Evolutionary conservation across 2,329 filamentous ascomycete genomes (phyloP).

Genomic region (Daldinia sp.): DNA sequence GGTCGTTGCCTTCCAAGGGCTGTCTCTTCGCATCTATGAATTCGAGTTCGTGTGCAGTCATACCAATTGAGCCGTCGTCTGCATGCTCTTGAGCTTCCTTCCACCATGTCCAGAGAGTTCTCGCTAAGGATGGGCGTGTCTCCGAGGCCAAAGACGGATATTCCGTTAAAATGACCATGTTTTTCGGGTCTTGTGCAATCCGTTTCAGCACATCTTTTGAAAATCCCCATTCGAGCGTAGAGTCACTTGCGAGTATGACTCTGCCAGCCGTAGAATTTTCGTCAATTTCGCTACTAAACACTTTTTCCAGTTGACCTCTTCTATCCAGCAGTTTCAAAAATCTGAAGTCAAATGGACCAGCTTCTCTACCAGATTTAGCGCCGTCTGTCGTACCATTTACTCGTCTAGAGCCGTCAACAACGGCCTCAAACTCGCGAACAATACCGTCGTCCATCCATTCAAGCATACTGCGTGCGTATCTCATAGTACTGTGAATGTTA

Average conservation of each 20-base stretch:
- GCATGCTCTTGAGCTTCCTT: slow-evolving; percentile 66
- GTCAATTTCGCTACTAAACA: slow-evolving; percentile 60
- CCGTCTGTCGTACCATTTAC: slow-evolving; percentile 56
- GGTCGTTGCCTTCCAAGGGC: slow-evolving; percentile 77
- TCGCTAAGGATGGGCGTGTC: slow-evolving; percentile 67
- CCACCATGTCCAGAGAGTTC: slow-evolving; percentile 83
- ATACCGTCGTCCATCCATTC: slow-evolving; percentile 99
- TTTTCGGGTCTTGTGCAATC: slow-evolving; percentile 79
- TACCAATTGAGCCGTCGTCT: slow-evolving; percentile 55
- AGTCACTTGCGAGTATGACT: slow-evolving; percentile 91
- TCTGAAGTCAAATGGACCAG: slow-evolving; percentile 88
- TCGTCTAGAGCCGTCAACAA: slow-evolving; percentile 60
- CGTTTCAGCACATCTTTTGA: slow-evolving; percentile 80
- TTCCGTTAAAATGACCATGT: slow-evolving; percentile 88
- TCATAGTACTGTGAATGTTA: slow-evolving; percentile 86
- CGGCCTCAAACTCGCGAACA: slow-evolving; percentile 86
- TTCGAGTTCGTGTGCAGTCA: slow-evolving; percentile 65
- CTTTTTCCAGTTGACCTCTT: slow-evolving; percentile 78
- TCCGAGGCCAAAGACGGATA: slow-evolving; percentile 60
- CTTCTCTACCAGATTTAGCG: slow-evolving; percentile 59
- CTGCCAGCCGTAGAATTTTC: slow-evolving; percentile 59
- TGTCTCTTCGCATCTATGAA: slow-evolving; percentile 68
- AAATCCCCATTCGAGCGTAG: slow-evolving; percentile 93
- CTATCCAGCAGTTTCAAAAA: slow-evolving; percentile 85
- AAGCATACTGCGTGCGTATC: slow-evolving; percentile 92